phyloP scores from a whole-genome alignment of 2,329 filamentous ascomycete species.

The Sporothrix dimorphospora region DNA sequence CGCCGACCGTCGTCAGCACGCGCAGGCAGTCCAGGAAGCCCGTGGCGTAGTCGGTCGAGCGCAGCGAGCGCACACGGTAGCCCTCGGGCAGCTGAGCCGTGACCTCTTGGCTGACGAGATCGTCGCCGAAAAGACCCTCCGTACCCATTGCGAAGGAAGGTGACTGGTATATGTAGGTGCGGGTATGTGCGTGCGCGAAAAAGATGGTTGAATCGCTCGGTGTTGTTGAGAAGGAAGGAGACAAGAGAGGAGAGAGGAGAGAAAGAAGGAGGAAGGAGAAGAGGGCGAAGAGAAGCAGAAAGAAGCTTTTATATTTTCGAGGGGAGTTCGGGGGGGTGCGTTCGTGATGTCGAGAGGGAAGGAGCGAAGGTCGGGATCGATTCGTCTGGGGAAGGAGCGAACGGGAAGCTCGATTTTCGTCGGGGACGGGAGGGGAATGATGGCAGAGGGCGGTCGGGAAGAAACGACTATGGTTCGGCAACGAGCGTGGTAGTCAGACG shows the following conservation, averaged over 20 bases:
- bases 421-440: no score
- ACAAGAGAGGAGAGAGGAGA: not conserved
- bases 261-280: no score
- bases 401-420: not conserved
- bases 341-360: slow-evolving; percentile 10
- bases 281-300: not conserved
- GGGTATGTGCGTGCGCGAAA: not conserved
- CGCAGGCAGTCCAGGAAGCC: slow-evolving; percentile 91
- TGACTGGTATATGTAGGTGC: not conserved
- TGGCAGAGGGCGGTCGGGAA: not conserved
- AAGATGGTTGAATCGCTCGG: not conserved
- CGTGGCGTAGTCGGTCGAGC: slow-evolving; percentile 73
- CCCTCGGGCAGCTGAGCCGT: slow-evolving; percentile 72
- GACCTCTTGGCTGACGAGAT: slow-evolving; percentile 78
- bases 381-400: slow-evolving; percentile 7
- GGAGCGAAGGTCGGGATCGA: not conserved
- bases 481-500: slow-evolving; percentile 3
- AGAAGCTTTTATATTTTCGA: not conserved
- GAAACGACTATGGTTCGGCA: not conserved
- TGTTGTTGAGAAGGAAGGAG: not conserved
- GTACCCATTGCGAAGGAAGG: slow-evolving; percentile 41
- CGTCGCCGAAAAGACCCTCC: slow-evolving; percentile 72
- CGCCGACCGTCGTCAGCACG: slow-evolving; percentile 90
- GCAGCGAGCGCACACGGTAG: slow-evolving; percentile 81
- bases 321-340: not conserved